phyloP scores from a whole-genome alignment of 2,329 filamentous ascomycete genomes.

The Colletotrichum cuscutae region DNA sequence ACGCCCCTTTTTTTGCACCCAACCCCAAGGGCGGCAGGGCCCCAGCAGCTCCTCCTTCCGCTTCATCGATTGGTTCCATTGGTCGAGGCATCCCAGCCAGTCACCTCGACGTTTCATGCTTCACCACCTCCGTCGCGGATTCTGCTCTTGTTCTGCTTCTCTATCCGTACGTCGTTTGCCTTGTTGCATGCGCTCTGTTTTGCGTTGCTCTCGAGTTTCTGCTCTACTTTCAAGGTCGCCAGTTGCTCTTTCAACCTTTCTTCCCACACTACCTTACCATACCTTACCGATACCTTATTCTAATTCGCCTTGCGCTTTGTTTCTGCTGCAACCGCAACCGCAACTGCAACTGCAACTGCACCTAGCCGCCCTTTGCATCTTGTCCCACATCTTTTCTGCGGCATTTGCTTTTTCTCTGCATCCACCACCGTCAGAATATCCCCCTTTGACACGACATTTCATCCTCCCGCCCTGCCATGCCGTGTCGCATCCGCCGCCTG shows the following conservation, averaged over 20 bases:
- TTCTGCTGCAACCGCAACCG: neutral
- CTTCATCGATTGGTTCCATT: slow-evolving; percentile 38
- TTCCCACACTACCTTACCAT: neutral
- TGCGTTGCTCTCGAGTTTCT: neutral
- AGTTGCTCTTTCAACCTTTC: neutral
- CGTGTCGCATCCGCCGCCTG: slow-evolving; percentile 13
- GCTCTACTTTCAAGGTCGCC: neutral
- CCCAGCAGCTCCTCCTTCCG: slow-evolving; percentile 6
- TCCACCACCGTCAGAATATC: slow-evolving; percentile 13
- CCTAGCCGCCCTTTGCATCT: slow-evolving; percentile 11
- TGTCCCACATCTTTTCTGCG: slow-evolving; percentile 23
- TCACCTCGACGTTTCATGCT: slow-evolving; percentile 44
- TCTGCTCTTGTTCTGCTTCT: slow-evolving; percentile 32
- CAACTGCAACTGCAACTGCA: neutral
- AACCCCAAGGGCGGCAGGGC: neutral
- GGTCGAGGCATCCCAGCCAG: slow-evolving; percentile 37
- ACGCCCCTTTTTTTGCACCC: slow-evolving; percentile 18
- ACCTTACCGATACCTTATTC: neutral
- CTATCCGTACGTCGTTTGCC: neutral
- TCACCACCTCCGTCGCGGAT: slow-evolving; percentile 43
- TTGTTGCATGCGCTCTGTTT: neutral
- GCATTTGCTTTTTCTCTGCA: slow-evolving; percentile 32
- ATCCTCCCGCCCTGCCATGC: slow-evolving; percentile 27
- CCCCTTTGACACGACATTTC: slow-evolving; percentile 18
- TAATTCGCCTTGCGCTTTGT: slow-evolving; percentile 8